A percentile compares a stretch with the other conserved stretches of the same genome.
These are phyloP conservation scores for Petunia secreta DNA, from an alignment of 257 asterid genomes.

Conservation along the genomic window DNA sequence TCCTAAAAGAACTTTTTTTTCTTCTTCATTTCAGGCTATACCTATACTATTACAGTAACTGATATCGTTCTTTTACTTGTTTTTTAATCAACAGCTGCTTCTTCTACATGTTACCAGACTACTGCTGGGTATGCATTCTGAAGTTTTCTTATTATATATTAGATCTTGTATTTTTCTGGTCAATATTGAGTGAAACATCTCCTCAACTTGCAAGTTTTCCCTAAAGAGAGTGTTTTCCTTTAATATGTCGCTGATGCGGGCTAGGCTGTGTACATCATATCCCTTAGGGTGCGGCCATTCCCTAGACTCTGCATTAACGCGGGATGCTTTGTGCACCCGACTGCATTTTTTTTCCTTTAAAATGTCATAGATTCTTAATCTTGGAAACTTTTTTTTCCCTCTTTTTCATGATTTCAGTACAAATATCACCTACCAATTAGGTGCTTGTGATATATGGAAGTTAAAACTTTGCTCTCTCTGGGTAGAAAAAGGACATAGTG, in stretches of 20 bases:
- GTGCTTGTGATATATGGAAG: neutral
- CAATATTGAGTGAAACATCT: neutral
- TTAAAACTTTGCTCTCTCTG: neutral
- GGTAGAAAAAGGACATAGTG: neutral
- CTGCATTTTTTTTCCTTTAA: no score
- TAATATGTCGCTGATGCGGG: no score
- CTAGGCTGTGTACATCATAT: no score
- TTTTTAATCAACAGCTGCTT: conserved; percentile 41
- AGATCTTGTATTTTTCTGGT: conserved; percentile 33
- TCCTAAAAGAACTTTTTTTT: neutral
- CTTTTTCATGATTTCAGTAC: neutral
- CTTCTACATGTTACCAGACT: conserved; percentile 57
- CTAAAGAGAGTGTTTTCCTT: no score
- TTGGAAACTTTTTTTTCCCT: neutral
- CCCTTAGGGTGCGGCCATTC: no score
- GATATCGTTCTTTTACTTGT: neutral
- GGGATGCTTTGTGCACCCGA: no score
- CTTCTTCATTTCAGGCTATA: neutral
- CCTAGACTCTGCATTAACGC: no score
- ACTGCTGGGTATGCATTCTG: conserved; percentile 60
- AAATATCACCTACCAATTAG: neutral
- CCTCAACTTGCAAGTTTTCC: conserved; percentile 5
- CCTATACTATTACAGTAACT: neutral
- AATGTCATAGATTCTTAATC: no score
- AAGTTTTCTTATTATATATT: neutral